phyloP scores from a whole-genome alignment of 192 early-diverging fungal species.

The Umbelopsis isabellina region DNA sequence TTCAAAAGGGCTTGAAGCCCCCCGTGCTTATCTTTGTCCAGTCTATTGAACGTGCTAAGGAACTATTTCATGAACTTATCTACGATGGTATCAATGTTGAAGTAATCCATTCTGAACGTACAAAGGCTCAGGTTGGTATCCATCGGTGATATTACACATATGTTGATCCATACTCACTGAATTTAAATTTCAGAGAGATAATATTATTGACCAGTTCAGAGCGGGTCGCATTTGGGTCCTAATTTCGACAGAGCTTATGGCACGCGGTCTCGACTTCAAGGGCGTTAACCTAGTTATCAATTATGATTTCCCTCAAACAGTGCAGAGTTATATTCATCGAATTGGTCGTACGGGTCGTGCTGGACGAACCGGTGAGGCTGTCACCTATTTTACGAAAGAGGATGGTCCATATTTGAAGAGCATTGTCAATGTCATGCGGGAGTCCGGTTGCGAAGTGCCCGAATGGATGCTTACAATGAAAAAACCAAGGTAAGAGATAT shows the following conservation, averaged over 20 bases:
- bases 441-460: conserved; percentile 93
- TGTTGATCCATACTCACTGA: background rate
- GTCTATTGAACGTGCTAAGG: conserved; percentile 95
- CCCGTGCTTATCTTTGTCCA: conserved; percentile 97
- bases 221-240: conserved; percentile 92
- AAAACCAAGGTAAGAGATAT: conserved; percentile 56
- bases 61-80: conserved; percentile 94
- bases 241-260: conserved; percentile 96
- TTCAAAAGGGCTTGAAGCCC: conserved; percentile 78
- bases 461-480: conserved; percentile 97
- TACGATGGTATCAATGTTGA: conserved; percentile 99
- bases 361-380: conserved; percentile 83
- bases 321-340: conserved; percentile 93
- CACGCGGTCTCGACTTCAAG: conserved; percentile 99
- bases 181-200: conserved; percentile 68
- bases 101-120: conserved; percentile 96
- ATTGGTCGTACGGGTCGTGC: conserved; percentile 98
- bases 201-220: conserved; percentile 87
- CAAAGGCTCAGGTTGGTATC: conserved; percentile 74
- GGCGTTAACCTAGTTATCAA: conserved; percentile 97
- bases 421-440: conserved; percentile 96
- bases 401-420: conserved; percentile 87
- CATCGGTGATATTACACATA: background rate
- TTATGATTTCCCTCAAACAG: conserved; percentile 95
- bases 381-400: conserved; percentile 96